Conservation (phyloP, 2,329 filamentous ascomycete genomes). For the Epichloe coenophiala region DNA sequence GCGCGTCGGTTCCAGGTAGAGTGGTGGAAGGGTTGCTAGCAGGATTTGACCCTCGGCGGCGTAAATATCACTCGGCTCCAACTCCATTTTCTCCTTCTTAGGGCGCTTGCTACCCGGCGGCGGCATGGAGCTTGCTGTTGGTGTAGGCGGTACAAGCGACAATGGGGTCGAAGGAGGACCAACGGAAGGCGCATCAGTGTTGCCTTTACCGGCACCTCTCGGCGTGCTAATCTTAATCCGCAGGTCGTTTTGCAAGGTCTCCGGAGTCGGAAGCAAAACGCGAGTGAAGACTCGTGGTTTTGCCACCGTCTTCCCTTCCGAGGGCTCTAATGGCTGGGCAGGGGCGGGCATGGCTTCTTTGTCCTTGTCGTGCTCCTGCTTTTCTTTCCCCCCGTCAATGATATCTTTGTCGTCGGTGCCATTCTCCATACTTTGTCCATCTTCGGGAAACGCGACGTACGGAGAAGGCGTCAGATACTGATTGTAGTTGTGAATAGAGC, state of each 20-base stretch:
- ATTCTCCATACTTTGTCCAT: slow-evolving; percentile 29
- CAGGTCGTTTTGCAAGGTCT: slow-evolving; percentile 64
- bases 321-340: slow-evolving; percentile 30
- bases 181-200: slow-evolving; percentile 23
- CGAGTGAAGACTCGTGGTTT: slow-evolving; percentile 61
- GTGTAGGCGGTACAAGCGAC: slow-evolving; percentile 44
- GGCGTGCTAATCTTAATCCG: slow-evolving; percentile 63
- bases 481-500: slow-evolving; percentile 88
- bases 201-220: slow-evolving; percentile 27
- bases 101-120: slow-evolving; percentile 54
- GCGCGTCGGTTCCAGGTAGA: slow-evolving; percentile 66
- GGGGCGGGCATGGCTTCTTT: slow-evolving; percentile 47
- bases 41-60: slow-evolving; percentile 66
- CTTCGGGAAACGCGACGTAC: slow-evolving; percentile 60
- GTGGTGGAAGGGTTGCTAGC: slow-evolving; percentile 56
- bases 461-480: slow-evolving; percentile 82
- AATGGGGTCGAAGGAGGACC: slow-evolving; percentile 57
- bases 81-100: slow-evolving; percentile 59
- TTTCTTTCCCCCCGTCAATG: slow-evolving; percentile 16
- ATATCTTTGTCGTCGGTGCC: slow-evolving; percentile 20
- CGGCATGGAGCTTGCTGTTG: slow-evolving; percentile 44
- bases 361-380: slow-evolving; percentile 25
- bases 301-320: slow-evolving; percentile 17
- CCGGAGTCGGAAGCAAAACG: slow-evolving; percentile 72
- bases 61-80: slow-evolving; percentile 61